These are phyloP conservation scores for Boletus hoseneyae DNA, from an alignment of 1,284 basidiomycete genomes.

Conservation along the genomic window DNA sequence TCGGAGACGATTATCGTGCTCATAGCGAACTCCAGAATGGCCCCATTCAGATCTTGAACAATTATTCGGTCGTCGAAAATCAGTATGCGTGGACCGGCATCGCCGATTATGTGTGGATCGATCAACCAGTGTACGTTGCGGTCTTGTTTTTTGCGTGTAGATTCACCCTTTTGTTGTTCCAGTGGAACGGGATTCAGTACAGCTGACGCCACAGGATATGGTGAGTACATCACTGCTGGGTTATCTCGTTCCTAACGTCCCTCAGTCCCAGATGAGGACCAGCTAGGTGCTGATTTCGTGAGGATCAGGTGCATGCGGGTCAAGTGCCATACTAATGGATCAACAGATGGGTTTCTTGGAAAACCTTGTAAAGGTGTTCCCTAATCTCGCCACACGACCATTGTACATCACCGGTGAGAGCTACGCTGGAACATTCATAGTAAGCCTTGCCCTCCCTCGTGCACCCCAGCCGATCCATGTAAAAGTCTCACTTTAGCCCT, in stretches of 20 bases:
- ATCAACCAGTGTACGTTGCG: constrained; percentile 62
- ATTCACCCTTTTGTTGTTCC: constrained; percentile 8
- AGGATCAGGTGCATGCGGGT: constrained; percentile 20
- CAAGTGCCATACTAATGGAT: background rate
- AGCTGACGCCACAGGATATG: constrained; percentile 52
- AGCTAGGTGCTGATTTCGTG: constrained; percentile 68
- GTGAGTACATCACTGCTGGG: constrained; percentile 36
- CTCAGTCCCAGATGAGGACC: constrained; percentile 59
- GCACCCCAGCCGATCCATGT: background rate
- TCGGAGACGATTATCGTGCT: background rate
- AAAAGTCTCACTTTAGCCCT: constrained; percentile 44
- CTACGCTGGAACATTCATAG: constrained; percentile 65
- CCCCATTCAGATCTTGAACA: constrained; percentile 51
- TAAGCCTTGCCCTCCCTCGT: constrained; percentile 28
- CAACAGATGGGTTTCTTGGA: constrained; percentile 58
- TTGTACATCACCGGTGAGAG: constrained; percentile 65
- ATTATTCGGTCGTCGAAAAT: constrained; percentile 50
- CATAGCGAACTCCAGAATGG: constrained; percentile 50
- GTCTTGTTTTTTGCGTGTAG: background rate
- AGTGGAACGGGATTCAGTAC: constrained; percentile 67
- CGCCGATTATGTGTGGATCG: constrained; percentile 68
- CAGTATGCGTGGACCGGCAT: constrained; percentile 54
- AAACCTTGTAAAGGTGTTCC: constrained; percentile 67
- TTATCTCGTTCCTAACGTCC: background rate
- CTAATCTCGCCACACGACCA: constrained; percentile 55